A percentile compares a stretch with the other conserved stretches of the same genome.
Evolutionary conservation across 1,284 basidiomycete genomes (phyloP).

Genomic region (Phenoliferia sp.): DNA sequence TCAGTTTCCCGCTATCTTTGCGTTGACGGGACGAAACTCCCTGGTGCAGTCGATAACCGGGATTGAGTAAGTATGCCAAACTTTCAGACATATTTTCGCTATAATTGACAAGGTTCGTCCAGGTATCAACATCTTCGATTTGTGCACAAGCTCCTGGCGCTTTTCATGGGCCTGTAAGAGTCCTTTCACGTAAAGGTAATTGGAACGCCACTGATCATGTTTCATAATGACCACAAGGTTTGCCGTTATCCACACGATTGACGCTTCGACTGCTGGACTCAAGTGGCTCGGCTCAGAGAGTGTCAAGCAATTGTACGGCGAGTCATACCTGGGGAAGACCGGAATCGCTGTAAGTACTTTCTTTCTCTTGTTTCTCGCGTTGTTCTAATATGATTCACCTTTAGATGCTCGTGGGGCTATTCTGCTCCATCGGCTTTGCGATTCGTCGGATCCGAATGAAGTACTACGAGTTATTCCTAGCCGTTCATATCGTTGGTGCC

Average conservation of each 20-base stretch:
- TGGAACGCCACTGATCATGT: too few relatives aligned
- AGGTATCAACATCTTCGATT: not conserved
- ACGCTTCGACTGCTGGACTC: constrained; percentile 18
- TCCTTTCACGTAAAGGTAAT: not conserved
- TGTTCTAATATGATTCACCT: not conserved
- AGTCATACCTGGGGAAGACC: constrained; percentile 23
- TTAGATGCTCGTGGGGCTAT: constrained; percentile 21
- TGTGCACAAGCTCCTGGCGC: not conserved
- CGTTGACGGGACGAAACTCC: constrained; percentile 19
- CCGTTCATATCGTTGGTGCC: constrained; percentile 21
- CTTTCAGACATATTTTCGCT: not conserved
- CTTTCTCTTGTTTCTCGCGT: not conserved
- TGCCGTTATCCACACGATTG: constrained; percentile 24
- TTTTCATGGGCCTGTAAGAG: not conserved
- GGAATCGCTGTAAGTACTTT: constrained; percentile 16
- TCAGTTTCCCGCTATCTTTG: constrained; percentile 20
- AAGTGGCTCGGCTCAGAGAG: constrained; percentile 16
- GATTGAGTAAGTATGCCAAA: constrained; percentile 20
- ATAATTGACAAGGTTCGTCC: not conserved
- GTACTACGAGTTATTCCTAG: constrained; percentile 28
- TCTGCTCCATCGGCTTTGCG: constrained; percentile 18
- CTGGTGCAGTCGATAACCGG: constrained; percentile 26
- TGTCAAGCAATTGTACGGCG: constrained; percentile 12
- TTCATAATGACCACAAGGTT: constrained; percentile 1
- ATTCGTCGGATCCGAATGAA: constrained; percentile 14